Evolutionary conservation across 2,329 filamentous ascomycete species (phyloP).

Genomic region (Tolypocladium capitatum): DNA sequence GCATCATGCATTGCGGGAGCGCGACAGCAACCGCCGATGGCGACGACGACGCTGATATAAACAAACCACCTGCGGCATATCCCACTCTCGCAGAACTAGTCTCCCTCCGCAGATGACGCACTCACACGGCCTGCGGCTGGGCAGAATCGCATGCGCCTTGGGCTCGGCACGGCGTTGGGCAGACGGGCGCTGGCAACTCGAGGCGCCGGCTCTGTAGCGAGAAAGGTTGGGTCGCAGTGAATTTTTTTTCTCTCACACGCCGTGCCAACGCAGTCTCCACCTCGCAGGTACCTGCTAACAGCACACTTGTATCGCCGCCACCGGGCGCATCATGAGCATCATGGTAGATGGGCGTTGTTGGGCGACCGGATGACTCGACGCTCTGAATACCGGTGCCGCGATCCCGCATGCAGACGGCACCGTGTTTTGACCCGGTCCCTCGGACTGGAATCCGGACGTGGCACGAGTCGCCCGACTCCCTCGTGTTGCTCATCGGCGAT

Average conservation of each 20-base stretch:
- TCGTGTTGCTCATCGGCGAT: not conserved
- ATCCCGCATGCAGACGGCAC: not conserved
- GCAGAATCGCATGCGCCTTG: constrained; percentile 8
- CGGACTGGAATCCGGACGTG: not conserved
- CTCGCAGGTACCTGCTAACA: constrained; percentile 15
- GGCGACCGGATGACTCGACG: not conserved
- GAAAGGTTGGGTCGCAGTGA: constrained; percentile 10
- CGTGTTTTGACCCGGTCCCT: not conserved
- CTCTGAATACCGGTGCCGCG: not conserved
- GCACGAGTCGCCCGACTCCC: not conserved
- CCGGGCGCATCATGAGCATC: too few species aligned
- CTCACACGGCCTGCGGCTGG: constrained; percentile 1
- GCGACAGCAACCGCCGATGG: not conserved
- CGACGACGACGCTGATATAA: too few species aligned
- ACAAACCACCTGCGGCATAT: not conserved
- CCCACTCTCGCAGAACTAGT: not conserved
- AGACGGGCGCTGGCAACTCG: constrained; percentile 7
- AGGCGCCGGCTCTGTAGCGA: constrained; percentile 4
- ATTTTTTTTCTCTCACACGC: constrained; percentile 10
- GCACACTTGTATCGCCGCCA: too few species aligned
- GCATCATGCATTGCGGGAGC: not conserved
- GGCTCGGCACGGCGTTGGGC: constrained; percentile 13
- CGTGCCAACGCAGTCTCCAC: constrained; percentile 2
- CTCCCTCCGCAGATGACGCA: not conserved
- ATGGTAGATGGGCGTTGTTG: too few species aligned